Percentiles rank a stretch among this genome's conserved stretches.
Evolutionary conservation across 352 stramenopile species (phyloP).

Genomic region (Globisporangium sylvaticum): DNA sequence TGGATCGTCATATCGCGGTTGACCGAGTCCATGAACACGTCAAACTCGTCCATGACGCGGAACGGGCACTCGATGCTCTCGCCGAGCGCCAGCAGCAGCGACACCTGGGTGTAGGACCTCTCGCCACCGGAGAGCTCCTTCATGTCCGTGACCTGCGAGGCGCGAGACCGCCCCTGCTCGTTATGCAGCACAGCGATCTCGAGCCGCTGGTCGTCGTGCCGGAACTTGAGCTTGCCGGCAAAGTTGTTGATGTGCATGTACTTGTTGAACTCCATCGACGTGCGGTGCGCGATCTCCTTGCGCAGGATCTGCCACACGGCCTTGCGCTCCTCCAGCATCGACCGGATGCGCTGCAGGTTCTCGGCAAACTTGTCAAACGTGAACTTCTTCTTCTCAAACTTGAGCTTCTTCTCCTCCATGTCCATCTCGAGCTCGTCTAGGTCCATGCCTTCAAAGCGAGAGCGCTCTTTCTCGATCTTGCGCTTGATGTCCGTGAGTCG

Average conservation of each 20-base stretch:
- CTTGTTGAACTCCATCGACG: constrained; percentile 79
- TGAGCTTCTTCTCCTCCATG: constrained; percentile 66
- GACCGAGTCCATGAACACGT: constrained; percentile 99
- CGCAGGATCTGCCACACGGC: constrained; percentile 71
- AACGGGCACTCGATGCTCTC: constrained; percentile 92
- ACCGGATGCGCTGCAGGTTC: constrained; percentile 58
- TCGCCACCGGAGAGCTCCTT: constrained; percentile 97
- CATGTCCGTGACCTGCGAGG: constrained; percentile 92
- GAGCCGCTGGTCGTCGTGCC: constrained; percentile 66
- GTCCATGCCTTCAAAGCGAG: constrained; percentile 80
- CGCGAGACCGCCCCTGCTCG: constrained; percentile 56
- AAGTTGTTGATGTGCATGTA: constrained; percentile 87
- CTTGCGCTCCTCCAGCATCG: constrained; percentile 77
- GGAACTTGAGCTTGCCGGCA: constrained; percentile 78
- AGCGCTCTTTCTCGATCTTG: constrained; percentile 72
- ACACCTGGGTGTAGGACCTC: constrained; percentile 95
- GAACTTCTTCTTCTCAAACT: constrained; percentile 62
- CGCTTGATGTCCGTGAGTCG: constrained; percentile 73
- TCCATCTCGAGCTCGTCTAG: constrained; percentile 69
- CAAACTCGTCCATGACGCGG: constrained; percentile 98
- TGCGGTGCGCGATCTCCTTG: constrained; percentile 75
- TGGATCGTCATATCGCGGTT: constrained; percentile 95
- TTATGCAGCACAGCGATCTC: constrained; percentile 83
- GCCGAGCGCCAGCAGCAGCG: constrained; percentile 93
- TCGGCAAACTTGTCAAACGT: constrained; percentile 58